Evolutionary conservation across 768 basidiomycete genomes (phyloP), one percentile per base, ranked within the genome.

Genomic region (Termitomyces sp.): DNA sequence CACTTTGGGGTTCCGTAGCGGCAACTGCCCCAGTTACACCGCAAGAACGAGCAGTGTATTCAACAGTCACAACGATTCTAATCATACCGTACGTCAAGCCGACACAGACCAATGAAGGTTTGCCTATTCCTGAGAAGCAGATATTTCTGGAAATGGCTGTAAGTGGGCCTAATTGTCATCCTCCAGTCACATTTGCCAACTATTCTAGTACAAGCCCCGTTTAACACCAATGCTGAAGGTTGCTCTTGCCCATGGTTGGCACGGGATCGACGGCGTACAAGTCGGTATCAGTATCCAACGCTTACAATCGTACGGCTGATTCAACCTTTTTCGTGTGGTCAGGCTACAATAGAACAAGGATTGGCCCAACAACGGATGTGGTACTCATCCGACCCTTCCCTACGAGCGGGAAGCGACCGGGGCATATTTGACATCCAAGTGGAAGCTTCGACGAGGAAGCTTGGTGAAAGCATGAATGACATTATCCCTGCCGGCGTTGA

Each of bases 291-390:
- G 51, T 47, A 30, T 0, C 19, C 12, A 17, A 8, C 6, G 43
- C 8, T 45, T 1, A 16, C 12, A 16, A 49, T 14, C 19, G 7
- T 34, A 7, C n/a, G 19, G n/a, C n/a, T 16, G 19, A 34, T 16
- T 5, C 17, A 8, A 34, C 3, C 11, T 21, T 10, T 21, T 2
- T 16, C 25, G 44, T 49, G 23, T 32, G 9, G 50, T 7, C 57
- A 73, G 65, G 71, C 72, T 23, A 69, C 72, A 64, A 66, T 73
- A 11, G 72, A 74, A 49, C 73, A 74, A 52, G 72, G 72, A 10
- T 59, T 72, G 25, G 72, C 73, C 4, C 73, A 74, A 45, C 73
- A 74, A 54, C 66, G 73, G 25, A 73, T 74, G 72, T 74, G 73
- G 73, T 61, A 61, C 34, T 46, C 52, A 9, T 56, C 58, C 12